Percentiles rank a stretch among this genome's conserved stretches.
Conservation (phyloP, 176 grass and related monocot species). For the Triticum urartu region DNA sequence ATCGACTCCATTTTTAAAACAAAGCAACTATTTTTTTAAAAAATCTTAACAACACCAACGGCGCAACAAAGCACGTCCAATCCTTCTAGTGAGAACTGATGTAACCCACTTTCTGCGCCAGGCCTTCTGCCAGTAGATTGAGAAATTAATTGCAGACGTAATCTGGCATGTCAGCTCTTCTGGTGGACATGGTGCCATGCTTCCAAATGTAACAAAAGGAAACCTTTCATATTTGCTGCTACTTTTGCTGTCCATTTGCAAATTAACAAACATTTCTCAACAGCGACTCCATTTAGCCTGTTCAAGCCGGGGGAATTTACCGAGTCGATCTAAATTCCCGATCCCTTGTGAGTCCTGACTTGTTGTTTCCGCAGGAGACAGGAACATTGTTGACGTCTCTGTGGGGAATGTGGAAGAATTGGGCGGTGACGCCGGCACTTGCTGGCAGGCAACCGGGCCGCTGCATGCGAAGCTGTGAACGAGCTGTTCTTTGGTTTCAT, state of each 20-base stretch:
- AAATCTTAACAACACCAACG: too few species aligned
- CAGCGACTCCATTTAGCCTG: not conserved
- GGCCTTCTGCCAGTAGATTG: not conserved
- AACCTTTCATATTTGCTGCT: not conserved
- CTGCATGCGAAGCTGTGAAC: conserved; percentile 9
- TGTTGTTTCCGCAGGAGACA: conserved; percentile 32
- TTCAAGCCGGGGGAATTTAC: conserved; percentile 14
- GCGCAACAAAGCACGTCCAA: too few species aligned
- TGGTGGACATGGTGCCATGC: not conserved
- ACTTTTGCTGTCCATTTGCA: not conserved
- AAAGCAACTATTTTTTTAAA: too few species aligned
- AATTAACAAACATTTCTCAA: not conserved
- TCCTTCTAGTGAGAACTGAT: too few species aligned
- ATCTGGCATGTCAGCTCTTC: not conserved
- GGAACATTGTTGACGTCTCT: conserved; percentile 16
- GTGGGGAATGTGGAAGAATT: not conserved
- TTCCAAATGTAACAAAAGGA: conserved; percentile 13
- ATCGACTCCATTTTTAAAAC: too few species aligned
- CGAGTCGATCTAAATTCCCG: not conserved
- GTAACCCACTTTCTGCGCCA: not conserved
- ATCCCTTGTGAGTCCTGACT: not conserved
- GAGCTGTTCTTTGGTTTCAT: conserved; percentile 37
- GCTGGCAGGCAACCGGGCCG: not conserved
- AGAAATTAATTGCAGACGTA: not conserved
- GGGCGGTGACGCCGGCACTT: conserved; percentile 4